Base-by-base conservation (phyloP, 2,329 filamentous ascomycete genomes). In the Fusarium austroafricanum region DNA sequence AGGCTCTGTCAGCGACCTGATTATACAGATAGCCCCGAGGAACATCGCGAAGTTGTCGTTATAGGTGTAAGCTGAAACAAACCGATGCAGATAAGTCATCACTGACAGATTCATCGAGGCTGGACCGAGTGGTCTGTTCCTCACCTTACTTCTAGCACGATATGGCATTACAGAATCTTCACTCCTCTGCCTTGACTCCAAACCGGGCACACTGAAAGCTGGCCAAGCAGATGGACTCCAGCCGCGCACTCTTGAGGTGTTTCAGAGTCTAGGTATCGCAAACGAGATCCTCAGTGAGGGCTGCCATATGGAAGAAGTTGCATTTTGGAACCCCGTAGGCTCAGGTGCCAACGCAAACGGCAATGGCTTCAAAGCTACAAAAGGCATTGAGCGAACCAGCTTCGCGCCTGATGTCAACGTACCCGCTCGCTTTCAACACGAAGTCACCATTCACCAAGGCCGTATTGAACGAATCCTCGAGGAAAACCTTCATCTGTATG, bases 291-390 rank as follows among this genome's bases (percentile, higher is more conserved):
- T 63, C 5, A 55, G 58, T 1, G 60, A 63, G 10, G 60, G 60
- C 3, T 63, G 60, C 4, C 60, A 63, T 14, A 63, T 63, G 60
- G 60, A 63, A 28, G 58, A 63, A 23, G 57, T 63, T 6, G 60
- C 57, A 0, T 63, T 63, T 8, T 63, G 60, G 60, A 63, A 63
- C 26, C 60, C 60, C 6, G 9, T 38, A 8, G 14, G n/a, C 9
- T 17, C 44, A 6, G 18, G 15, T 18, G 11, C 10, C 4, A 18
- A n/a, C 18, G 10, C 10, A 11, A 39, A 29, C 7, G 42, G 18
- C 18, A 10, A 42, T 3, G 18, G 40, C 0, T 28, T 10, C 10
- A 10, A 39, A 10, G 10, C 3, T 11, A 6, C 10, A 3, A 49
- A 50, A 29, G 60, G 60, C 3, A 63, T 63, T n/a, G 60, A 63